A percentile compares a stretch with the other conserved stretches of the same genome.
Evolutionary conservation across 2,329 filamentous ascomycete genomes (phyloP).

Genomic region (Botrytis porri): DNA sequence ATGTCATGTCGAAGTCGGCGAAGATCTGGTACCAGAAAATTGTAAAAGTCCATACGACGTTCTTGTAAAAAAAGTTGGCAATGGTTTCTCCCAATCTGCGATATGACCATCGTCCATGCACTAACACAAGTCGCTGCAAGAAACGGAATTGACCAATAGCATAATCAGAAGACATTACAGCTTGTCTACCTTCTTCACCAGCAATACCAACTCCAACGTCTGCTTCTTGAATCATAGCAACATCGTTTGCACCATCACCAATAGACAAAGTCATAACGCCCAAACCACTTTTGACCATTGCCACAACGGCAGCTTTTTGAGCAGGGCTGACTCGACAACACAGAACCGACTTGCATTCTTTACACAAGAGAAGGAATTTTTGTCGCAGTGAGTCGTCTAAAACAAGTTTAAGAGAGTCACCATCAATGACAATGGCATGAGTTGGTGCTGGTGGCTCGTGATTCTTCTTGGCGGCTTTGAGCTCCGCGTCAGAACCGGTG

Average conservation of each 20-base stretch:
- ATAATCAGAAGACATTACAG: constrained; percentile 95
- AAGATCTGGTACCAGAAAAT: constrained; percentile 98
- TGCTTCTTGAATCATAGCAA: constrained; percentile 96
- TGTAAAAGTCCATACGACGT: constrained; percentile 94
- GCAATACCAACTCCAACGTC: constrained; percentile 96
- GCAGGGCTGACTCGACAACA: constrained; percentile 96
- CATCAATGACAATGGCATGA: constrained; percentile 91
- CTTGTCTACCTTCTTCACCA: constrained; percentile 86
- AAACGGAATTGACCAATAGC: constrained; percentile 93
- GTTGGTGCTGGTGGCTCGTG: constrained; percentile 85
- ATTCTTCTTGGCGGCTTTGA: constrained; percentile 72
- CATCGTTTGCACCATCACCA: constrained; percentile 91
- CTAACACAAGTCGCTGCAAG: constrained; percentile 77
- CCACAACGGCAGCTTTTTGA: constrained; percentile 95
- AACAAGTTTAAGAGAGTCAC: constrained; percentile 86
- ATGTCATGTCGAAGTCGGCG: constrained; percentile 93
- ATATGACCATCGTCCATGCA: constrained; percentile 97
- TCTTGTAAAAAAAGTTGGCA: constrained; percentile 99
- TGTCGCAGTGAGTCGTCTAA: constrained; percentile 80
- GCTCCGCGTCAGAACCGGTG: constrained; percentile 80
- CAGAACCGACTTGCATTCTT: constrained; percentile 92
- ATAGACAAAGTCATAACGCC: constrained; percentile 96
- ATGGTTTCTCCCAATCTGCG: constrained; percentile 87
- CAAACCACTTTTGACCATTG: constrained; percentile 90
- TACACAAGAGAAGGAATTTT: constrained; percentile 92